Base-by-base conservation (phyloP, 768 basidiomycete genomes). In the Thelephora ganbajun region DNA sequence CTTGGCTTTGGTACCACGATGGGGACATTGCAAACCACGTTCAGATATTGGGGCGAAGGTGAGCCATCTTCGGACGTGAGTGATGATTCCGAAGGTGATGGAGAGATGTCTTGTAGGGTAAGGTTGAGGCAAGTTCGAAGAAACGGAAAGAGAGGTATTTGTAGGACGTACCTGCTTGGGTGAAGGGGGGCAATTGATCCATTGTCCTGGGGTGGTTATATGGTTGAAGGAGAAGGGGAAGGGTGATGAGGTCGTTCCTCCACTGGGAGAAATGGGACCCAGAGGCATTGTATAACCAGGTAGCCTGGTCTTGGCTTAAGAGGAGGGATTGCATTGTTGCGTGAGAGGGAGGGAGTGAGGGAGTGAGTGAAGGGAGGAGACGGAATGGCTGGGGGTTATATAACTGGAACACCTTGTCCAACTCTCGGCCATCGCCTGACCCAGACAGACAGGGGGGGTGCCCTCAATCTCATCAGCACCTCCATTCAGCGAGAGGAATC, bases 1-100 rank as follows among this genome's bases (percentile, higher is more conserved):
- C 82, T 72, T 0, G 80, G 80, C 20, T 73, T 74, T 11, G 81
- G 80, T 0, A 79, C 80, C 51, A 81, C 63, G 48, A 83, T 67
- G n/a, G 80, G 80, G 2, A 77, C 76, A 51, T 78, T 72, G 65
- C 77, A 80, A 18, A 80, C 68, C 62, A 79, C 71, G 50, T 74
- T 69, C 39, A 72, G 52, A 9, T 63, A 30, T 18, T 59, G 54
- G 1, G 63, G 61, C 0, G 61, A 57, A 16, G 61, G 56, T 33
- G 60, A 52, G 11, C 53, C 37, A 48, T 57, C 57, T 53, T 47
- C 53, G 51, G 41, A 50, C 52, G 30, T 57, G 49, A 53, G 49
- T 37, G 57, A 52, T 33, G 59, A 60, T 33, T 63, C 61, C 18
- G 61, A 58, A 16, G 71, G 73, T 3, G 73, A 72, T 0, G 73